Conservation (phyloP, 2,329 filamentous ascomycete genomes). For the Tolypocladium cylindrosporum region DNA sequence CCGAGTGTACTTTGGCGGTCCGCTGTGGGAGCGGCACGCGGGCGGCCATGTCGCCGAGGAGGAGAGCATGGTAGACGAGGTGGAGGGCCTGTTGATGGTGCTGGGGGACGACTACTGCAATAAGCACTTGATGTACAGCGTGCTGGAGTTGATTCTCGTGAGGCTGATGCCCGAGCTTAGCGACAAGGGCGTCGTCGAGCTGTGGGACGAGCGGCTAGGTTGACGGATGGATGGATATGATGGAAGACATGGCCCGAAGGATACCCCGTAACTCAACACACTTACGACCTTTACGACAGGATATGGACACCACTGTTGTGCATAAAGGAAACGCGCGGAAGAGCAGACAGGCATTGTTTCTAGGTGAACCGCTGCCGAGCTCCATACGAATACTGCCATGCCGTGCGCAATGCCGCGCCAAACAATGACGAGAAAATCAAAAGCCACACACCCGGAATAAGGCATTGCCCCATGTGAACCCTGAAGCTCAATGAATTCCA, state of each 20-base stretch:
- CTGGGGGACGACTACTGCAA: slow-evolving; percentile 83
- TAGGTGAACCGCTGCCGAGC: neutral
- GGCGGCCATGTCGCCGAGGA: slow-evolving; percentile 17
- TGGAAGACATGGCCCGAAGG: neutral
- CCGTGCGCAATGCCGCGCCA: neutral
- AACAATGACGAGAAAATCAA: neutral
- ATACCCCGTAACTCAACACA: neutral
- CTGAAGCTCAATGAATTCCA: neutral
- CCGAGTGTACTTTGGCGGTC: slow-evolving; percentile 39
- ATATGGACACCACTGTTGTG: neutral
- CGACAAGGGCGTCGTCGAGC: slow-evolving; percentile 58
- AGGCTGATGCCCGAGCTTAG: slow-evolving; percentile 75
- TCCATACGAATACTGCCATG: neutral
- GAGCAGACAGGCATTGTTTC: neutral
- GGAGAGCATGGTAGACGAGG: slow-evolving; percentile 38
- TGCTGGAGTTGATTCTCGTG: slow-evolving; percentile 74
- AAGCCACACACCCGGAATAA: neutral
- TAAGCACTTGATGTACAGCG: slow-evolving; percentile 76
- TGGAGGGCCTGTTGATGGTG: slow-evolving; percentile 60
- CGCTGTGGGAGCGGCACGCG: slow-evolving; percentile 11
- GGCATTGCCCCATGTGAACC: no score
- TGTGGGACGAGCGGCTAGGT: slow-evolving; percentile 62
- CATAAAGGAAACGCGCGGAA: neutral
- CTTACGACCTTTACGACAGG: neutral
- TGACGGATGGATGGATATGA: slow-evolving; percentile 1